These are phyloP conservation scores for Sarocladium kiliense DNA, from an alignment of 2,329 filamentous ascomycete genomes.

Conservation along the genomic window DNA sequence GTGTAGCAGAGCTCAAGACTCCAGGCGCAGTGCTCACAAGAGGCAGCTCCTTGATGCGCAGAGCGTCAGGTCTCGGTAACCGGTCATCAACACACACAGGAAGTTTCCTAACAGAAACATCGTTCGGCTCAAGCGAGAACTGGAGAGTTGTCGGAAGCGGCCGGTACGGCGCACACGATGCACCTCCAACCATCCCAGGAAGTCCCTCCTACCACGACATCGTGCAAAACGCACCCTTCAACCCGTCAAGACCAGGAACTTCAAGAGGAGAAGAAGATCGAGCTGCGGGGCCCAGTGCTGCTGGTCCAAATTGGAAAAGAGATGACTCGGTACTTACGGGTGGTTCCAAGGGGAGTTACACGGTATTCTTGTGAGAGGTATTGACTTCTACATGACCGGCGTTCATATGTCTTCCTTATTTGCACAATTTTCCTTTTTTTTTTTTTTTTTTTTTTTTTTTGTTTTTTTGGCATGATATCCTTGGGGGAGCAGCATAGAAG, in stretches of 20 bases:
- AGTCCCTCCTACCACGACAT: conserved; percentile 27
- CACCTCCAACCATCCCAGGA: conserved; percentile 17
- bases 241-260: conserved; percentile 28
- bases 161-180: conserved; percentile 68
- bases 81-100: conserved; percentile 10
- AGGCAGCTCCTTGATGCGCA: neutral
- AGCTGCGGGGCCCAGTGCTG: neutral
- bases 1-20: conserved; percentile 15
- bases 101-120: conserved; percentile 22
- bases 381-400: too few species aligned
- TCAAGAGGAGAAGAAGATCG: conserved; percentile 12
- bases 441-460: neutral
- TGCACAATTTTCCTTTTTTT: too few species aligned
- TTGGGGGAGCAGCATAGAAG: neutral
- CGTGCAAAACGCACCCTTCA: conserved; percentile 29
- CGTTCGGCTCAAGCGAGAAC: conserved; percentile 31
- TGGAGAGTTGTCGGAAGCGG: conserved; percentile 67
- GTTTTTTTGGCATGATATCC: conserved; percentile 4
- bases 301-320: conserved; percentile 12
- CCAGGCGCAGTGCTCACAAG: neutral
- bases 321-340: conserved; percentile 15
- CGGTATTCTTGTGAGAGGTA: conserved; percentile 21
- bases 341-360: conserved; percentile 20
- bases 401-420: too few species aligned
- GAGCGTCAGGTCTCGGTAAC: neutral